Evolutionary conservation across 768 basidiomycete species (phyloP), one percentile per base, ranked within the genome.

Genomic region (Tylopilus intermedius): DNA sequence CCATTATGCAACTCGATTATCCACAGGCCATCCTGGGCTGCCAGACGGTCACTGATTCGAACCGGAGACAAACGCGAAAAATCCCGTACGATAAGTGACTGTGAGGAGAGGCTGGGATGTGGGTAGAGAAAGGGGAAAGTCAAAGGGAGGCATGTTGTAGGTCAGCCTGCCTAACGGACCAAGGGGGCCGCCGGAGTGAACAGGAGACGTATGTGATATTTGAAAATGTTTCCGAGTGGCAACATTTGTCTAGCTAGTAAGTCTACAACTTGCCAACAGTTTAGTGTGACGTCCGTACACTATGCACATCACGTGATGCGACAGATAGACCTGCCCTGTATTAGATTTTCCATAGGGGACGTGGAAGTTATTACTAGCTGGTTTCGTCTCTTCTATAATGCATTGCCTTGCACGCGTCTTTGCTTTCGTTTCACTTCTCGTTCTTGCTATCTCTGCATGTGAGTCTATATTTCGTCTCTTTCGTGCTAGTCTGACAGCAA

Each of bases 1-100:
- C 85, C 88, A 64, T 90, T 87, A 61, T 88, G 88, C 49, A 93
- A 68, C 64, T 93, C 90, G 53, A 92, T 79, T 46, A 88, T 73
- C 90, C 89, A 93, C 37, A 86, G 57, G 3, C 73, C 72, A 3
- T 77, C 65, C 85, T 89, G 58, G 30, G 51, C 56, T 53, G 37
- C 8, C 55, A 2, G 8, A 8, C 3, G 18, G 7, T 43, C 22
- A 49, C 15, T 55, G 8, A 22, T 18, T n/a, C 32, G 32, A 9
- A 57, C 33, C 30, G 2, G 37, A 26, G 43, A 21, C 18, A 11
- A 18, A 40, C 8, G 30, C 33, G 18, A 7, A 33, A 45, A 49
- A 37, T 8, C 27, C 61, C 75, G 45, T 63, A 88, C 87, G 84
- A 55, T 82, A 80, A 4, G 82, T 83, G 22, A 90, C 57, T n/a